Evolutionary conservation across 331 rosid genomes (phyloP).

Genomic region (Spiraea crenata): DNA sequence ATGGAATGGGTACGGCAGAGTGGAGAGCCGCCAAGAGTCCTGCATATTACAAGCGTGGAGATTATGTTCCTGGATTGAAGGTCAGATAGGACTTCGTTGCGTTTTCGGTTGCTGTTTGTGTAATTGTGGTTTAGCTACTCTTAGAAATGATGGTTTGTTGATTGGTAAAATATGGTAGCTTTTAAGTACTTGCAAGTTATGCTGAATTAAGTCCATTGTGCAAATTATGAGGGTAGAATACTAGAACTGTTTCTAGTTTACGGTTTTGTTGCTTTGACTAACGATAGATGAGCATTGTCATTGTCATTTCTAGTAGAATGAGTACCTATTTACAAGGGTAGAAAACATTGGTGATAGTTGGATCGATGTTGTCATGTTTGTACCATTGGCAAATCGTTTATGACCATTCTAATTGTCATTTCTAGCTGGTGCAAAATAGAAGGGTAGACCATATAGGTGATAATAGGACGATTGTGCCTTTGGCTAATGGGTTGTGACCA

Average conservation of each 20-base stretch:
- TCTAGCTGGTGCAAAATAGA: neutral
- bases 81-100: conserved; percentile 29
- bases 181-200: neutral
- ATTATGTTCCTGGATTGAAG: conserved; percentile 96
- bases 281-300: neutral
- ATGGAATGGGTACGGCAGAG: conserved; percentile 98
- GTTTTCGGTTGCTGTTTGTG: neutral
- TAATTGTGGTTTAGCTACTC: neutral
- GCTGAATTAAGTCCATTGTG: neutral
- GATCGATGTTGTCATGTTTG: no score
- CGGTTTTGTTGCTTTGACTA: neutral
- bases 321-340: no score
- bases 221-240: neutral
- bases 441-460: neutral
- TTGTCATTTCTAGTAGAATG: no score
- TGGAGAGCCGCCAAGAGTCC: conserved; percentile 97
- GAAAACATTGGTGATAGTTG: no score
- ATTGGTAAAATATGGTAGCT: neutral
- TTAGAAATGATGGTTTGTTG: neutral
- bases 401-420: no score
- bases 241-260: neutral
- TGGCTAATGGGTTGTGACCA: neutral
- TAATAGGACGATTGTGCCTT: neutral
- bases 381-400: no score
- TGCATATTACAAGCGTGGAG: conserved; percentile 92